Base-by-base conservation (phyloP, 2,329 filamentous ascomycete species). In the Xylaria sp. region DNA sequence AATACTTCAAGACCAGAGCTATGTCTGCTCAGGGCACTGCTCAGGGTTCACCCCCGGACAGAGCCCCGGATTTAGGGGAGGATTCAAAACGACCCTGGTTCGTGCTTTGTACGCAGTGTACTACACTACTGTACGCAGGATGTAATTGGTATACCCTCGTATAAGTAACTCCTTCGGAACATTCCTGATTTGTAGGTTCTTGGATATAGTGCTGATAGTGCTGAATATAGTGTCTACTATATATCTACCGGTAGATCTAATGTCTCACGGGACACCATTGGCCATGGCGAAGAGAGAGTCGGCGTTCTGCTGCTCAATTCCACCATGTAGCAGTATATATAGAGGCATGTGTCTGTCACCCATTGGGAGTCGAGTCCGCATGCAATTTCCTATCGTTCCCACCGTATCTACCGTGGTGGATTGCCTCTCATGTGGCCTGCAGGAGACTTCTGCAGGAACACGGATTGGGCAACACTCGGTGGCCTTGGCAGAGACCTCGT, bases 401-500 rank as follows among this genome's bases (percentile, higher is more conserved):
- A 50, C 27, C 58, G 57, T 39, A 44, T 39, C 22, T 9, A 39
- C 36, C 33, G 60, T 9, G 10, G 58, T 54, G 54, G 61, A 2
- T 39, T 20, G 42, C 39, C 47, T 44, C 44, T 62, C 61, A 69
- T 69, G 65, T 67, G 61, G 15, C 57, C 63, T 69, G 65, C 67
- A 69, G 67, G 67, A 63, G 61, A 55, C 38, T 65, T 68, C 68
- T 69, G 68, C 68, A 69, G 55, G 65, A 65, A 58, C 49, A 68
- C 58, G 25, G 29, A 67, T 64, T 65, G 51, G 61, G 56, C 20
- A 63, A 53, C 47, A 54, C 10, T 61, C 33, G 51, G n/a, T 42
- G 36, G 51, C 15, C 65, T 65, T 64, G 56, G 61, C 64, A 25
- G 27, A n/a, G 33, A 42, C 55, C 42, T 54, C 20, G 61, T 50